A percentile compares a stretch with the other conserved stretches of the same genome.
Conservation (phyloP, 1,284 basidiomycete species). For the Abortiporus biennis region DNA sequence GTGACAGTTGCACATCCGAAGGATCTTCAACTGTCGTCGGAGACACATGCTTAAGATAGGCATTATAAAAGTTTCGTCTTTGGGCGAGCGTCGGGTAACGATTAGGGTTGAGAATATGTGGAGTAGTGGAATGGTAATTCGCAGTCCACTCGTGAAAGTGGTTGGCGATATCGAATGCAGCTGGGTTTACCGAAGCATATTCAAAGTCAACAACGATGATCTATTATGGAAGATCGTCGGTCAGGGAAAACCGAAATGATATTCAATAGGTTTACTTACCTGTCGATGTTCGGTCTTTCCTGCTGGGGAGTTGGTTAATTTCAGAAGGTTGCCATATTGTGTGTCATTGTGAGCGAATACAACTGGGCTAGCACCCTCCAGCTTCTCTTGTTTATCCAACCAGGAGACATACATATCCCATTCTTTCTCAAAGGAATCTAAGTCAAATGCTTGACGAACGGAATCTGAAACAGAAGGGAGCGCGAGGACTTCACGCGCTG, state of each 20-base stretch:
- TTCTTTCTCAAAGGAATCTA: constrained; percentile 55
- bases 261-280: constrained; percentile 32
- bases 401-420: constrained; percentile 69
- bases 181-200: constrained; percentile 85
- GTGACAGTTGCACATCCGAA: constrained; percentile 23
- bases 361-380: constrained; percentile 47
- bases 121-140: constrained; percentile 73
- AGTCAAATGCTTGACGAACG: constrained; percentile 45
- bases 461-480: constrained; percentile 40
- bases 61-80: constrained; percentile 76
- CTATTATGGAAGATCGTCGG: constrained; percentile 30
- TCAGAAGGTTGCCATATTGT: constrained; percentile 90
- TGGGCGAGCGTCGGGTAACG: constrained; percentile 73
- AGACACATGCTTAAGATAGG: constrained; percentile 62
- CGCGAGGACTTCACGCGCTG: constrained; percentile 60
- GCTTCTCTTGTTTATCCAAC: constrained; percentile 56
- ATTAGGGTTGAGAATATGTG: constrained; percentile 66
- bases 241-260: constrained; percentile 9
- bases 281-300: constrained; percentile 60
- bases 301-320: constrained; percentile 53
- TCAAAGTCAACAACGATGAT: constrained; percentile 95
- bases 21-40: constrained; percentile 14
- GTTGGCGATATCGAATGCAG: constrained; percentile 91
- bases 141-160: constrained; percentile 96
- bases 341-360: constrained; percentile 90